These are phyloP conservation scores for Brassica hybrid DNA, from an alignment of 441 rosid species.

Conservation along the genomic window DNA sequence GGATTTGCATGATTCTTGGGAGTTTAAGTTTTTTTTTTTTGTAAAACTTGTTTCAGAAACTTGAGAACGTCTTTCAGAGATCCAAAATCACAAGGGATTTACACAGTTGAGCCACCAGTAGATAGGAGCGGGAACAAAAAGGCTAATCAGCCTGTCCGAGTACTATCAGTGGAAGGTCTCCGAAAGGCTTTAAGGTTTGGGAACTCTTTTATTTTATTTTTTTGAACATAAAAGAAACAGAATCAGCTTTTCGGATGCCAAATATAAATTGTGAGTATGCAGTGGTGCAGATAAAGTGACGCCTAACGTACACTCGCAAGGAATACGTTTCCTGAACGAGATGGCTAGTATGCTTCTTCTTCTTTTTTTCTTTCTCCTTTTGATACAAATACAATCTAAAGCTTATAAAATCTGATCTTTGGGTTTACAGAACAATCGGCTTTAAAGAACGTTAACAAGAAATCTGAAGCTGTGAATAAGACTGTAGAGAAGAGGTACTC, in stretches of 20 bases:
- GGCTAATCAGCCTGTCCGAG: conserved; percentile 58
- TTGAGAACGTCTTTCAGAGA: conserved; percentile 68
- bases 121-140: conserved; percentile 55
- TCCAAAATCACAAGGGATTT: conserved; percentile 64
- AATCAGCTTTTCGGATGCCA: background rate
- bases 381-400: background rate
- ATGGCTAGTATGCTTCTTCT: conserved; percentile 64
- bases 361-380: conserved; percentile 12
- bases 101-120: conserved; percentile 67
- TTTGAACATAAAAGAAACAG: background rate
- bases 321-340: conserved; percentile 87
- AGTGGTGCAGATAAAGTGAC: conserved; percentile 93
- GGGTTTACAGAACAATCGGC: conserved; percentile 53
- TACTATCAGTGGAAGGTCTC: conserved; percentile 83
- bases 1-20: conserved; percentile 10
- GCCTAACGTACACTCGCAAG: conserved; percentile 87
- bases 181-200: conserved; percentile 78
- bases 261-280: conserved; percentile 36
- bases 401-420: conserved; percentile 29
- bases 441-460: conserved; percentile 48
- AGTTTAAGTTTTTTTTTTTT: background rate
- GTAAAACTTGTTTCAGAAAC: conserved; percentile 38
- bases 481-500: conserved; percentile 66
- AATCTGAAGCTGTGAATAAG: conserved; percentile 42
- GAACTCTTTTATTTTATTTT: conserved; percentile 8